A percentile compares a stretch with the other conserved stretches of the same genome.
These are phyloP conservation scores for Cercospora sp. DNA, from an alignment of 2,329 filamentous ascomycete species.

Conservation along the genomic window DNA sequence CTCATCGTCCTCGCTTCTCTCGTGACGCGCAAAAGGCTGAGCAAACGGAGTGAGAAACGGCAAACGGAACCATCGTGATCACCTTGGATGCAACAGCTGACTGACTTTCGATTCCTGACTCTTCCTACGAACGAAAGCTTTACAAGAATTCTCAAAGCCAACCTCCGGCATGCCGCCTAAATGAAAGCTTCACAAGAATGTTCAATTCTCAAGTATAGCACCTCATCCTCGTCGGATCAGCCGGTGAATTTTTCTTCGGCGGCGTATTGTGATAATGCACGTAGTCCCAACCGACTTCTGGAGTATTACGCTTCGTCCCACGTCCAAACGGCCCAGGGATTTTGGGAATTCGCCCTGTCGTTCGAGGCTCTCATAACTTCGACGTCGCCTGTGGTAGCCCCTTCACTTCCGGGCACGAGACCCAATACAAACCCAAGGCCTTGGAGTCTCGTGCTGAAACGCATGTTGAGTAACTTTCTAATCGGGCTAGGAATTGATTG, in stretches of 20 bases:
- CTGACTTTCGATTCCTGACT: neutral
- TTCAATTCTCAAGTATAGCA: neutral
- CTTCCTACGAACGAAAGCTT: neutral
- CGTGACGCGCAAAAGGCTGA: neutral
- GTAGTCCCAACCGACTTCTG: neutral
- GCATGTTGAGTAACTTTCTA: neutral
- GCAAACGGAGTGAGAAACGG: neutral
- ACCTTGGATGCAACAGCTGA: neutral
- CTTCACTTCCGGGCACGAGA: neutral
- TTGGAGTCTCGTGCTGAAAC: neutral
- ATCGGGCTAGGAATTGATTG: neutral
- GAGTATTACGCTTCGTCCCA: neutral
- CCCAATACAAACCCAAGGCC: neutral
- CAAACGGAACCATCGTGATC: neutral
- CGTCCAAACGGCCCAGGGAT: neutral
- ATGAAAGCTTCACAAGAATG: neutral
- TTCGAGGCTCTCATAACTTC: neutral
- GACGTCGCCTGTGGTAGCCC: neutral
- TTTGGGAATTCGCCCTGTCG: neutral
- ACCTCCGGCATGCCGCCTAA: neutral
- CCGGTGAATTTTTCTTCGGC: neutral
- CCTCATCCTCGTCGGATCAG: neutral
- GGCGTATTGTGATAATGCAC: neutral
- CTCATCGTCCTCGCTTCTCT: neutral
- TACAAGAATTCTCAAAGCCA: neutral